Base-by-base conservation (phyloP, 2,329 filamentous ascomycete genomes). In the Scedosporium boydii region DNA sequence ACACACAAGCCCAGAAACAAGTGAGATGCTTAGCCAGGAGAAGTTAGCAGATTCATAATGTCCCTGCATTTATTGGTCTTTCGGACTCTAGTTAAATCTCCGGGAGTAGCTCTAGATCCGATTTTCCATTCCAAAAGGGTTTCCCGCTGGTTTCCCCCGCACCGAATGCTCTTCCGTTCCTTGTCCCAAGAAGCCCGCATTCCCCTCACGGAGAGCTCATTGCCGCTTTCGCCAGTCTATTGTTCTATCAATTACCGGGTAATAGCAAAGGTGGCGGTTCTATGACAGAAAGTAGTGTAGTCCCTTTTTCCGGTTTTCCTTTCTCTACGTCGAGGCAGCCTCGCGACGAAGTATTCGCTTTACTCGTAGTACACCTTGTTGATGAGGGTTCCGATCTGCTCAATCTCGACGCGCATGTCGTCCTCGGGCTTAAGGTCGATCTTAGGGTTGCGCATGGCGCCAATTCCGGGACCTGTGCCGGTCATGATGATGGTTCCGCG, bases 401-500 rank as follows among this genome's bases (percentile, higher is more conserved):
- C 70, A 65, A 78, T 74, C 58, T 73, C 68, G 3, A 78, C 72
- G 41, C 71, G 66, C 59, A 77, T 74, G 59, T 74, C 71, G 66
- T 77, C 75, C 4, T 71, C 72, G 57, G 73, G 64, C 14, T 68
- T 70, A 46, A 78, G 63, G 6, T 70, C 71, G 23, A 77, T 68
- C 59, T 76, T 76, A 0, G 76, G 75, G 34, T 73, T 71, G 41
- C 74, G 70, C 67, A 74, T 74, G 3, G 72, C 71, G 4, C 78
- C 78, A 18, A 80, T 76, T 26, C 78, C 77, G 0, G 73, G 71
- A 0, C 72, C 73, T 7, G 86, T 88, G 67, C 86, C 86, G 2
- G 85, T 88, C 66, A 87, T 87, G 64, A 89, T 86, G 60, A 88
- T 58, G 70, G 88, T 85, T 3, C 86, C 86, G 1, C 84, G 84